Base-by-base conservation (phyloP, 805 yeast genomes). In the Saturnispora gosingensis region DNA sequence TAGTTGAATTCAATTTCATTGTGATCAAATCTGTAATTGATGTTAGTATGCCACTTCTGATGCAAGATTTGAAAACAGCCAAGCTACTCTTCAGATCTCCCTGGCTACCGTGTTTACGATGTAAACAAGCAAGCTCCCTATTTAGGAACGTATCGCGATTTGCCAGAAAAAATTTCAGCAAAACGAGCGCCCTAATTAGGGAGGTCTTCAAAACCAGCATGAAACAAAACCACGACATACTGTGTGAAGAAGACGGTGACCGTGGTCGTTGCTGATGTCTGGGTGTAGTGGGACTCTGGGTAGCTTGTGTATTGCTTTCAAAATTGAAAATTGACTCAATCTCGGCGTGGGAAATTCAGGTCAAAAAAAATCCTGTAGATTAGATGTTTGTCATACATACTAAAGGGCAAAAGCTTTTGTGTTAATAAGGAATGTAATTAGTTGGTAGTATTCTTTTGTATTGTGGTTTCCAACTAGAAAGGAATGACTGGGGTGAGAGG, bases 1-100 rank as follows among this genome's bases (percentile, higher is more conserved):
- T 43, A 28, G 57, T 47, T n/a, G 56, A 53, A 28, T 62, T 52
- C 46, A 60, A 53, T 56, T 57, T 61, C 67, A 64, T 64, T 47
- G 32, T 48, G 35, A 27, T 28, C 25, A 30, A 30, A 30, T 10
- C 34, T 30, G 10, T 10, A 30, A 11, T 30, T 4, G 5, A n/a
- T 32, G 34, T 34, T 45, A 38, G 42, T 38, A 38, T 38, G 20
- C 5, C 28, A 9, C 15, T 18, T 38, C 2, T 38, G 6, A 18
- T 16, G 20, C 15, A 18, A 18, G 22, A 16, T 38, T 13, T 11
- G 28, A 9, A 11, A 38, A 8, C 22, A 5, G 20, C 42, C 5
- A 38, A 38, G 22, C 24, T 38, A 9, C 22, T 15, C 22, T 20
- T 38, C 18, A 18, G 42, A 38, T 38, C 42, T 38, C 7, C 13